Percentiles rank a stretch among this genome's conserved stretches.
Conservation (phyloP, 441 rosid species). For the Isatis lusitanica region DNA sequence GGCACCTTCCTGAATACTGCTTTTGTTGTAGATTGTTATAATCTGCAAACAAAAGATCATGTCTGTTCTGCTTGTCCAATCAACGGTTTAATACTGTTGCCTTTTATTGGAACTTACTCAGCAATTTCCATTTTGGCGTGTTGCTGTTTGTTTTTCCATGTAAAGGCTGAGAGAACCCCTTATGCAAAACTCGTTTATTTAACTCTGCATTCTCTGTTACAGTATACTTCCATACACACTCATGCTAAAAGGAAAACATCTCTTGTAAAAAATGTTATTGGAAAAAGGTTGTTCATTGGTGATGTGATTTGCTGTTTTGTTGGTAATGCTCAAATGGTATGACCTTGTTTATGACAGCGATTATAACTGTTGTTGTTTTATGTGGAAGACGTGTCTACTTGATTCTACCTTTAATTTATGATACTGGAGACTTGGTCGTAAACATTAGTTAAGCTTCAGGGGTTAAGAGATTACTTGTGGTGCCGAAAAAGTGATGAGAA, state of each 20-base stretch:
- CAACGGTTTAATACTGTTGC: conserved; percentile 1
- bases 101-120: conserved; percentile 11
- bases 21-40: conserved; percentile 20
- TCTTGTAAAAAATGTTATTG: no score
- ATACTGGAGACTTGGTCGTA: not conserved
- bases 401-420: not conserved
- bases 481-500: conserved; percentile 15
- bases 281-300: no score
- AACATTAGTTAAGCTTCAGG: not conserved
- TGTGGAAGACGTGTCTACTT: not conserved
- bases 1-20: conserved; percentile 2
- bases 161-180: conserved; percentile 3
- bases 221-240: conserved; percentile 10
- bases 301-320: conserved; percentile 36
- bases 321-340: not conserved
- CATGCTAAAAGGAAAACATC: conserved; percentile 8
- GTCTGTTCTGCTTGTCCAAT: conserved; percentile 12
- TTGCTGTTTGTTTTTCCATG: conserved; percentile 27
- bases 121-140: conserved; percentile 15
- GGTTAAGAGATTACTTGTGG: not conserved
- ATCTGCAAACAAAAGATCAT: conserved; percentile 23
- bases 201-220: conserved; percentile 8
- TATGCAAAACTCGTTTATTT: no score
- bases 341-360: not conserved
- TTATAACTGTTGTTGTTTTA: not conserved